A percentile compares a stretch with the other conserved stretches of the same genome.
Evolutionary conservation across 345 rosid genomes (phyloP).

Genomic region (Eucalyptus decipiens): DNA sequence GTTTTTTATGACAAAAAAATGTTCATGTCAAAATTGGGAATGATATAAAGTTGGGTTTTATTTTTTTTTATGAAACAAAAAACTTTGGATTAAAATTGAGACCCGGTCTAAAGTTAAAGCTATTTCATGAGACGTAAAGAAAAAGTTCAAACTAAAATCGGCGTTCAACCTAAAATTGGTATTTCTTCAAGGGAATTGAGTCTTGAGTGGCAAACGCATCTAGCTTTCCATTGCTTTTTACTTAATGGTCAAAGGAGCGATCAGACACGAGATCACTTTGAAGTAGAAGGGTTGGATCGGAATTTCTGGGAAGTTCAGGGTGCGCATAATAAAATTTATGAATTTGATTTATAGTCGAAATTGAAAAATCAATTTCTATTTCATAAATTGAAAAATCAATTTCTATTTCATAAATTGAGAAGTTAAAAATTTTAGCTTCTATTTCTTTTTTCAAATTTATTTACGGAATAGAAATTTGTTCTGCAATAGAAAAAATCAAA

Average conservation of each 20-base stretch:
- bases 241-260: not conserved
- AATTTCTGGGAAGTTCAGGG: not conserved
- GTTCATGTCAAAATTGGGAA: not conserved
- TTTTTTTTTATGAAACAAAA: not conserved
- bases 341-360: too few species aligned
- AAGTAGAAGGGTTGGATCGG: not conserved
- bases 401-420: too few species aligned
- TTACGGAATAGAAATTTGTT: too few species aligned
- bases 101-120: not conserved
- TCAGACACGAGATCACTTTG: not conserved
- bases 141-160: not conserved
- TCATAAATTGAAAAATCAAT: too few species aligned
- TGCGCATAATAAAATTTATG: too few species aligned
- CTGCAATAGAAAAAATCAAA: too few species aligned
- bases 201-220: not conserved
- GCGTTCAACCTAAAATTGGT: not conserved
- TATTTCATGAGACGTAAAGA: not conserved
- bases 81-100: not conserved
- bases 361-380: too few species aligned
- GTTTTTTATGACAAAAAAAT: not conserved
- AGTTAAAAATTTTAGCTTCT: too few species aligned
- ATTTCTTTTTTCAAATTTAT: too few species aligned
- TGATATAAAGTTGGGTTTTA: not conserved
- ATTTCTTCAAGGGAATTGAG: not conserved
- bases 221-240: not conserved